Percentiles rank a stretch among this genome's conserved stretches.
These are phyloP conservation scores for Emergomyces orientalis DNA, from an alignment of 2,329 filamentous ascomycete species.

Conservation along the genomic window DNA sequence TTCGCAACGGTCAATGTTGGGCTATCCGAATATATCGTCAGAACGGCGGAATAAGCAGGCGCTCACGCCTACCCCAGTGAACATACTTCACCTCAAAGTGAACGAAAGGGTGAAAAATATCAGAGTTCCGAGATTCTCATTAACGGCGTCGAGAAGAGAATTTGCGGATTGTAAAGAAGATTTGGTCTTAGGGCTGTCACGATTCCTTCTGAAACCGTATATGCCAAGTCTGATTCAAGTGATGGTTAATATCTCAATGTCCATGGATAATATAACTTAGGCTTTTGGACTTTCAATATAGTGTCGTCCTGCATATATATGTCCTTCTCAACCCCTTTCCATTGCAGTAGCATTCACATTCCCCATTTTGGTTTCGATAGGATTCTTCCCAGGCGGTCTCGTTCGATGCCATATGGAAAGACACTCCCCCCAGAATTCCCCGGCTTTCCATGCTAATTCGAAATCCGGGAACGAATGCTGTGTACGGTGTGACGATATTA, in stretches of 20 bases:
- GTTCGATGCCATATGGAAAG: constrained; percentile 47
- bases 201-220: constrained; percentile 45
- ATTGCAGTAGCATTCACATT: constrained; percentile 51
- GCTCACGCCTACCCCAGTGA: constrained; percentile 43
- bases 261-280: neutral
- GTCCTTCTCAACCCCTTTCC: constrained; percentile 37
- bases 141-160: constrained; percentile 49
- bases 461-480: neutral
- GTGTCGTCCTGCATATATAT: constrained; percentile 38
- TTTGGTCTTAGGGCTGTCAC: constrained; percentile 15
- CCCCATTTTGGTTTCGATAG: constrained; percentile 46
- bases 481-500: too few species aligned
- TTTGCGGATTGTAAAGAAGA: constrained; percentile 46
- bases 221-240: constrained; percentile 35
- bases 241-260: neutral
- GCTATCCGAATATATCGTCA: neutral
- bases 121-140: constrained; percentile 53
- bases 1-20: neutral
- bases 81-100: constrained; percentile 53
- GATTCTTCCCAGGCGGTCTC: constrained; percentile 45
- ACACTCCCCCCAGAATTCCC: constrained; percentile 49
- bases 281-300: neutral
- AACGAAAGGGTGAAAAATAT: constrained; percentile 56
- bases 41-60: neutral
- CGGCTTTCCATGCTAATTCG: constrained; percentile 23